Evolutionary conservation across 2,329 filamentous ascomycete genomes (phyloP).

Genomic region (Stemphylium vesicarium): DNA sequence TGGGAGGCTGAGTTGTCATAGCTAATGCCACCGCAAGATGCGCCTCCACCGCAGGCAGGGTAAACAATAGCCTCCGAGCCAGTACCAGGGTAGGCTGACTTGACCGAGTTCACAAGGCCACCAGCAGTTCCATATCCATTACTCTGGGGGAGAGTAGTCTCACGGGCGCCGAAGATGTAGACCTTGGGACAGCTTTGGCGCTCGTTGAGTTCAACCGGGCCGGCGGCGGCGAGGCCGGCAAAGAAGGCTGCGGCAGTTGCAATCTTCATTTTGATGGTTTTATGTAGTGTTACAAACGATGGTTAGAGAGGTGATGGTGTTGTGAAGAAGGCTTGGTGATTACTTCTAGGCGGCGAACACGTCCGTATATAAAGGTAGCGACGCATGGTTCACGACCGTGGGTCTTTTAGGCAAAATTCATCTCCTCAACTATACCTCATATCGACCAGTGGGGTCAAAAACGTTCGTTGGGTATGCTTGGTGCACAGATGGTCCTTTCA

Average conservation of each 20-base stretch:
- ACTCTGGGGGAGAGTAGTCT: conserved; percentile 49
- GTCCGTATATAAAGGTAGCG: conserved; percentile 25
- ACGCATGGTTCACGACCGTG: neutral
- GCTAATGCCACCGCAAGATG: conserved; percentile 63
- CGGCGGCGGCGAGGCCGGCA: conserved; percentile 42
- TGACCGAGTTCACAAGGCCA: conserved; percentile 51
- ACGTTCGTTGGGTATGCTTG: conserved; percentile 19
- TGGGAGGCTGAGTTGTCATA: conserved; percentile 66
- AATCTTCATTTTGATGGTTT: conserved; percentile 37
- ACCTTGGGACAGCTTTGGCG: conserved; percentile 51
- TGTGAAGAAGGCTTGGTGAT: conserved; percentile 19
- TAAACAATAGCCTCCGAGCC: conserved; percentile 53
- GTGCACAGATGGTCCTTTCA: conserved; percentile 38
- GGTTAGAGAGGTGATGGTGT: conserved; percentile 12
- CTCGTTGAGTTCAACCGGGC: conserved; percentile 45
- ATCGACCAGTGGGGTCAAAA: conserved; percentile 34
- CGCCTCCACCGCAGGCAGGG: conserved; percentile 67
- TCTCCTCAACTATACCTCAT: conserved; percentile 19
- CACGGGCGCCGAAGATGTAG: conserved; percentile 54
- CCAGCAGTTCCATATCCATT: conserved; percentile 50
- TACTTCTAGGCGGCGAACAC: conserved; percentile 15
- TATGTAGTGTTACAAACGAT: neutral
- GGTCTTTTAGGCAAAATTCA: conserved; percentile 45
- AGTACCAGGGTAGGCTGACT: conserved; percentile 49
- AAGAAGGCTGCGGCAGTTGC: conserved; percentile 38